Base-by-base conservation (phyloP, 306 rosid species). In the Corylus americana region DNA sequence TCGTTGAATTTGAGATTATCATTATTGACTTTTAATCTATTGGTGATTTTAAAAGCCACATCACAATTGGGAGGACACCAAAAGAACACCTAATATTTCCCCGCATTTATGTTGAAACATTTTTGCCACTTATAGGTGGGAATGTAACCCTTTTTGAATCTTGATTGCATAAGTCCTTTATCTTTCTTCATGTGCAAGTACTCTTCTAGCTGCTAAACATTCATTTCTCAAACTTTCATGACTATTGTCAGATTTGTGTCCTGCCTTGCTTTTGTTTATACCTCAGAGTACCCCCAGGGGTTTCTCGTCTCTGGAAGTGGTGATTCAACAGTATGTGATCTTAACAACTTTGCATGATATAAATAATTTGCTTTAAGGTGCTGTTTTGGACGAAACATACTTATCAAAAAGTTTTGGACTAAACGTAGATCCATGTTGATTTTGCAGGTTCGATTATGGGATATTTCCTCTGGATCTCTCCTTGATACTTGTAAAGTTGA, bases 281-380 rank as follows among this genome's bases (percentile, higher is more conserved):
- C 82, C 82, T 83, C 71, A 76, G 91, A 90, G 75, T 83, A 45
- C 83, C 89, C 91, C 75, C 87, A 84, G 39, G 87, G 94, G 20
- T 86, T 86, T 85, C 90, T 94, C 59, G 77, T 93, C 63, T 95
- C 99, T 79, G 99, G 99, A 82, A 86, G 97, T 68, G 98, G 98
- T 55, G 98, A 95, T 88, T 90, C 96, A 54, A 93, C 98, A 0
- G 98, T 95, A 69, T 90, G 91, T 84, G 63, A 50, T 74, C 54
- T 50, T 22, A 77, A 74, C 61, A 63, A 83, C 78, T 55, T 39
- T 70, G 68, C 66, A 31, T 63, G 70, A 77, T 75, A 86, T 39
- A 16, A 5, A 63, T 58, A 0, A 70, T 55, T 84, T 73, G 75
- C 42, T 73, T 61, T 63, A 54, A 7, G 73, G 67, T 80, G 74